Percentiles rank a stretch among this genome's conserved stretches.
phyloP scores from a whole-genome alignment of 257 asterid genomes.

The Nicotiana noctiflora region DNA sequence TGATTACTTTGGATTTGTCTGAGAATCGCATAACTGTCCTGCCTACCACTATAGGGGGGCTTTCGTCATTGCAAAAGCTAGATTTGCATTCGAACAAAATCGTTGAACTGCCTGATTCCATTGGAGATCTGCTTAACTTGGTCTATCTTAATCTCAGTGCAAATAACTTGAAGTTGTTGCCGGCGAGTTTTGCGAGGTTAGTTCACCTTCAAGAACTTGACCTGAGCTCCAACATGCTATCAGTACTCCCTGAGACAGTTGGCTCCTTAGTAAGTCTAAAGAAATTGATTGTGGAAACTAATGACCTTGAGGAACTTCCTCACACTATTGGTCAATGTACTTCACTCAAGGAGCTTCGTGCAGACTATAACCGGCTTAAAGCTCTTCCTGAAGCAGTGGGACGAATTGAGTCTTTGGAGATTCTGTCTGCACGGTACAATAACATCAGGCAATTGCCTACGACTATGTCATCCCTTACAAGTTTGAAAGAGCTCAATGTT shows the following conservation, averaged over 20 bases:
- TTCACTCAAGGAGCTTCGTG: slow-evolving; percentile 59
- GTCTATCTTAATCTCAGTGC: slow-evolving; percentile 56
- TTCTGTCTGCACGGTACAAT: slow-evolving; percentile 69
- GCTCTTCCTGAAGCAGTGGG: slow-evolving; percentile 94
- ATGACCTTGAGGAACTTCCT: slow-evolving; percentile 73
- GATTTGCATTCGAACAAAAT: slow-evolving; percentile 60
- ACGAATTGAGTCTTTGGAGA: slow-evolving; percentile 54
- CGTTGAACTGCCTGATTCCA: slow-evolving; percentile 52
- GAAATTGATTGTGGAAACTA: slow-evolving; percentile 59
- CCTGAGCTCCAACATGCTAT: slow-evolving; percentile 69
- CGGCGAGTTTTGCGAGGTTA: slow-evolving; percentile 45
- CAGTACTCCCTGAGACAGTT: slow-evolving; percentile 57
- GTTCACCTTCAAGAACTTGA: slow-evolving; percentile 63
- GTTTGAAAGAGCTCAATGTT: slow-evolving; percentile 60
- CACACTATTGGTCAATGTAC: slow-evolving; percentile 68
- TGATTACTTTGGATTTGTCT: slow-evolving; percentile 62
- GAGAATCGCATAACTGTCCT: slow-evolving; percentile 63
- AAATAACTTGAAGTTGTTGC: slow-evolving; percentile 60
- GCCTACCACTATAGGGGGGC: slow-evolving; percentile 61
- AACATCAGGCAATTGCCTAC: slow-evolving; percentile 71
- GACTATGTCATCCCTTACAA: slow-evolving; percentile 61
- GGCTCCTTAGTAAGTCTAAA: slow-evolving; percentile 67
- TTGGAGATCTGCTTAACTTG: slow-evolving; percentile 72
- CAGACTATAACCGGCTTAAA: slow-evolving; percentile 72
- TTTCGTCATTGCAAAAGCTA: slow-evolving; percentile 48